Evolutionary conservation across 176 grass and related monocot species (phyloP), one percentile per base, ranked within the genome.

Genomic region (Aegilops sharonensis): DNA sequence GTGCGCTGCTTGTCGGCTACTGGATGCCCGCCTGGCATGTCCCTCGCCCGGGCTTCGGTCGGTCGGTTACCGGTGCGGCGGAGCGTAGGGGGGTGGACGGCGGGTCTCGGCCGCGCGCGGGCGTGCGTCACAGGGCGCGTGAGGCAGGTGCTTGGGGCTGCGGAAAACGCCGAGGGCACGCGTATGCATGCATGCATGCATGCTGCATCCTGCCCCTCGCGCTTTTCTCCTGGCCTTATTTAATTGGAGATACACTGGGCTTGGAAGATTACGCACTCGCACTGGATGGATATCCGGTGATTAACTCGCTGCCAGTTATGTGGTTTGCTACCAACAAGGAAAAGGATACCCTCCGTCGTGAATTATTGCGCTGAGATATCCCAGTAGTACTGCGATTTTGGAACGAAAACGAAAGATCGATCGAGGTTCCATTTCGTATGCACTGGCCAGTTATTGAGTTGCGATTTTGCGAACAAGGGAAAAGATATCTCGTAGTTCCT

Each of bases 1-100:
- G 61, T 68, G 79, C 79, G 9, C 64, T 63, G 65, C 40, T 52
- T 84, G 87, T 89, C 87, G 30, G 23, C n/a, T 89, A 79, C 42
- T 35, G 62, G 34, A 80, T 39, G 72, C 24, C n/a, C 29, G 72
- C 43, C 42, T 75, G 25, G 13, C 24, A 14, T 14, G 47, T 48
- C 47, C 4, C 47, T 48, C 47, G 14, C 48, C 48, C 48, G 13
- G 48, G 48, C 47, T 14, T 50, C 13, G 47, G 47, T 48, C 72
- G 12, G 72, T 84, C 65, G 8, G 67, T 85, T 89, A 89, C 81
- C 67, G 17, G 75, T 54, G 73, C 27, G 11, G 73, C 15, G 39
- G 11, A 3, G 39, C n/a, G 15, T 18, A 34, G 39, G 11, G 3
- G 39, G 39, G 15, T 18, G 68, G 68, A 39, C 68, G 17, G 14